Conservation (phyloP, 2,329 filamentous ascomycete genomes). For the Aulographum hederae region DNA sequence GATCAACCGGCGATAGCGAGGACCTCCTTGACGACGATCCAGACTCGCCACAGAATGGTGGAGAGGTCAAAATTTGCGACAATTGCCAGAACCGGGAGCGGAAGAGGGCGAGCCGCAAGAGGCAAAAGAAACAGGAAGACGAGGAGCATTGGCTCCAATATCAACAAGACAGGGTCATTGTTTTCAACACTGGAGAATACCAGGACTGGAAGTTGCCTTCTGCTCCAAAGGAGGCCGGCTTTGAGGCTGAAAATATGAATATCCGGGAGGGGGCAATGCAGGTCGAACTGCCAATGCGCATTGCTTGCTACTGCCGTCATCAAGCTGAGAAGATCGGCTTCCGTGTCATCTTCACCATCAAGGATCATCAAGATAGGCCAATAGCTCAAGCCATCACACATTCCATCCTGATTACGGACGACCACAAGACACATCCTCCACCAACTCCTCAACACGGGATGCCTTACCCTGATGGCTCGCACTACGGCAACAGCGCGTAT, state of each 20-base stretch:
- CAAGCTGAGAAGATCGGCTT: constrained; percentile 89
- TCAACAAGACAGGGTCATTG: constrained; percentile 64
- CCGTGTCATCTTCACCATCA: constrained; percentile 83
- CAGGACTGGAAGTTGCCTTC: constrained; percentile 61
- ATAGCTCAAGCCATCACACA: constrained; percentile 72
- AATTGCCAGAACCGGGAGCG: constrained; percentile 86
- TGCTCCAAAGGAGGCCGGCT: constrained; percentile 19
- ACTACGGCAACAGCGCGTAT: neutral
- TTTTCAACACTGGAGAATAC: constrained; percentile 79
- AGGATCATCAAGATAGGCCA: constrained; percentile 57
- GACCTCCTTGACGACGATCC: constrained; percentile 40
- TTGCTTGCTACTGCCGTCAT: constrained; percentile 92
- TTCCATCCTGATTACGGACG: constrained; percentile 92
- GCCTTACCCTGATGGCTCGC: neutral
- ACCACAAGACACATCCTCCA: constrained; percentile 69
- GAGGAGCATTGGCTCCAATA: constrained; percentile 67
- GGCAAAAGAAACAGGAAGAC: constrained; percentile 82
- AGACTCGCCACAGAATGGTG: constrained; percentile 65
- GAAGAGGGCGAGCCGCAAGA: constrained; percentile 82
- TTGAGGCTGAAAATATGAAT: neutral
- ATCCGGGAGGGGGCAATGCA: constrained; percentile 43
- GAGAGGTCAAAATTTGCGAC: constrained; percentile 79
- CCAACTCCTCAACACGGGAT: constrained; percentile 6
- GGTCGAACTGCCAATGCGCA: constrained; percentile 80
- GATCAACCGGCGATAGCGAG: constrained; percentile 17